Base-by-base conservation (phyloP, 495 filamentous ascomycete species). In the Sporormia fimetaria region DNA sequence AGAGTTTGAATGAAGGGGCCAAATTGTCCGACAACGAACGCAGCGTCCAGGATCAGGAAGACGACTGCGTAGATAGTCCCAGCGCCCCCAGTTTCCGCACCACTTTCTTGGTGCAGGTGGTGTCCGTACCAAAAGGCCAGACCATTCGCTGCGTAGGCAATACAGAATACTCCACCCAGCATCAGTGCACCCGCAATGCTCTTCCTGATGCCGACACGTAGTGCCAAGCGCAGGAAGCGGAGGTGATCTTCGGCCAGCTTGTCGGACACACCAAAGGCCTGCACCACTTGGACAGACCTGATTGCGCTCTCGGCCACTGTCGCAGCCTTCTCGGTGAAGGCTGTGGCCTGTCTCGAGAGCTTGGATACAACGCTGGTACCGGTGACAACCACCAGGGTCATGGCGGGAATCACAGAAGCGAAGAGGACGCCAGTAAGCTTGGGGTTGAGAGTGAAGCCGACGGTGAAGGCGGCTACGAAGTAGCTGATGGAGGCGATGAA, bases 71-170 rank as follows among this genome's bases (percentile, higher is more conserved):
- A 68, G 6, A 73, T 64, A 0, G 64, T 69, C 16, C 67, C 64
- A 6, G 67, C 62, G n/a, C 62, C 60, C 7, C 40, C 50, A 16
- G 63, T 59, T 3, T 58, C 44, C 1, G 58, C 63, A 30, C 56
- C 54, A 0, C 52, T 45, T 24, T 65, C 15, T 65, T 58, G 25
- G 61, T 58, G 46, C 60, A 54, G 6, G 7, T 18, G 23, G 26
- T 21, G 17, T 14, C 72, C 71, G 24, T 68, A 48, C 63, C 65
- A 75, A 41, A 75, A 75, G 4, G 70, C 70, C 10, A 75, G 51
- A 0, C 64, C 58, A 41, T 70, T 73, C 20, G 67, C 65, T 4
- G 61, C 43, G 44, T 70, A 73, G 34, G 62, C 60, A 4, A 61
- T 45, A 28, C 65, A 67, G 42, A 56, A 72, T 6, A 67, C 39